Percentiles rank a stretch among this genome's conserved stretches.
Evolutionary conservation across 257 asterid genomes (phyloP).

Genomic region (Mitragyna speciosa): DNA sequence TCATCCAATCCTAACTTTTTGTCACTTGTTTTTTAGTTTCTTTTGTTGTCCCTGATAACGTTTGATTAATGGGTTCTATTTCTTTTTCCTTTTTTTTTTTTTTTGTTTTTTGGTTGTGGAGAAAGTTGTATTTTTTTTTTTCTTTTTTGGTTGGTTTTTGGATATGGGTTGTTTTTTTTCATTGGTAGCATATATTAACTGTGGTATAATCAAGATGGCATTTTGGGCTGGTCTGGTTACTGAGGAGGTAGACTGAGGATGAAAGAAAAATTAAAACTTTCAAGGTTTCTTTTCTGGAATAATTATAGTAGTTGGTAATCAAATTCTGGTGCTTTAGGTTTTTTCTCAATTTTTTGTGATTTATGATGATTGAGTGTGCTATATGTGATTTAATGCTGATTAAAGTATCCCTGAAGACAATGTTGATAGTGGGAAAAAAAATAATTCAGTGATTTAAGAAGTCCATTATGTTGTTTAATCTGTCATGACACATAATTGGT

Average conservation of each 20-base stretch:
- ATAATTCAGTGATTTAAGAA: neutral
- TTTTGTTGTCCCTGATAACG: neutral
- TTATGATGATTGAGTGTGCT: no score
- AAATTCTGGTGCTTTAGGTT: neutral
- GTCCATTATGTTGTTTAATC: neutral
- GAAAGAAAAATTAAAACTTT: neutral
- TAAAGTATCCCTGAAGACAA: neutral
- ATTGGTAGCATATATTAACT: neutral
- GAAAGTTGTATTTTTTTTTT: neutral
- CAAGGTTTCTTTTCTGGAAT: neutral
- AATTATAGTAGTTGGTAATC: neutral
- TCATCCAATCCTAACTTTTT: neutral
- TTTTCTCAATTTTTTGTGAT: no score
- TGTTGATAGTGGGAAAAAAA: neutral
- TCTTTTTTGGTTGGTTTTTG: neutral
- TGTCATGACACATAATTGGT: neutral
- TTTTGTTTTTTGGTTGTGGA: no score
- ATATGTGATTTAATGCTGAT: neutral
- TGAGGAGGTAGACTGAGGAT: neutral
- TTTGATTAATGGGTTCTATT: neutral
- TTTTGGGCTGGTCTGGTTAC: neutral
- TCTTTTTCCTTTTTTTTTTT: no score
- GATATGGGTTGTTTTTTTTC: neutral
- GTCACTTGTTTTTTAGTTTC: neutral
- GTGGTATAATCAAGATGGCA: constrained; percentile 2